Base-by-base conservation (phyloP, 805 yeast genomes). In the Sugiyamaella mastotermitis region DNA sequence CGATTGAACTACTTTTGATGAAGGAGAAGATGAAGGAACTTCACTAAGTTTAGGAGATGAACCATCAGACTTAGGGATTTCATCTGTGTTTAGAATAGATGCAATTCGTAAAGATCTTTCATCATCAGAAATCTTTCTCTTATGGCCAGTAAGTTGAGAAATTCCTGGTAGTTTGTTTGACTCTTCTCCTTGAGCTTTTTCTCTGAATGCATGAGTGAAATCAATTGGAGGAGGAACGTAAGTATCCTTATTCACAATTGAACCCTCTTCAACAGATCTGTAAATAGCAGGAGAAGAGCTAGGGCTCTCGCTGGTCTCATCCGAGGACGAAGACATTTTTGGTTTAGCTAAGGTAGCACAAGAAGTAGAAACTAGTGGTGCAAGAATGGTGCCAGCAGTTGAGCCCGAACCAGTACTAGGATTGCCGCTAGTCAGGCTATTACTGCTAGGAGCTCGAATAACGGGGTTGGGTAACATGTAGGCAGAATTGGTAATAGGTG, bases 221-320 rank as follows among this genome's bases (percentile, higher is more conserved):
- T 65, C 70, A 33, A 65, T 59, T 2, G 68, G 65, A 3, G 65
- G 64, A 7, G 65, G 65, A 1, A 48, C 45, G 24, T 48, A 51
- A 17, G 36, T 42, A 14, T 39, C 41, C 20, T 28, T 24, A 17
- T 26, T 20, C 9, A 35, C 34, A 16, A 34, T 20, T 5, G 33
- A 20, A 11, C 14, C 30, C 14, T 27, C 30, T 22, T 10, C 24
- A 10, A 17, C 15, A 11, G 24, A 31, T 31, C 26, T 23, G 26
- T 10, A 10, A 15, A 37, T 7, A 13, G 34, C n/a, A 31, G 34
- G 11, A 16, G 36, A 24, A 10, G 18, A 13, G 9, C 10, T 23
- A 23, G 10, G n/a, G n/a, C n/a, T n/a, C n/a, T n/a, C n/a, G 7
- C 11, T 31, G 24, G 13, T 8, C 8, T n/a, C n/a, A n/a, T n/a